Conservation (phyloP, 2,329 filamentous ascomycete genomes). For the Lachnellula suecica region DNA sequence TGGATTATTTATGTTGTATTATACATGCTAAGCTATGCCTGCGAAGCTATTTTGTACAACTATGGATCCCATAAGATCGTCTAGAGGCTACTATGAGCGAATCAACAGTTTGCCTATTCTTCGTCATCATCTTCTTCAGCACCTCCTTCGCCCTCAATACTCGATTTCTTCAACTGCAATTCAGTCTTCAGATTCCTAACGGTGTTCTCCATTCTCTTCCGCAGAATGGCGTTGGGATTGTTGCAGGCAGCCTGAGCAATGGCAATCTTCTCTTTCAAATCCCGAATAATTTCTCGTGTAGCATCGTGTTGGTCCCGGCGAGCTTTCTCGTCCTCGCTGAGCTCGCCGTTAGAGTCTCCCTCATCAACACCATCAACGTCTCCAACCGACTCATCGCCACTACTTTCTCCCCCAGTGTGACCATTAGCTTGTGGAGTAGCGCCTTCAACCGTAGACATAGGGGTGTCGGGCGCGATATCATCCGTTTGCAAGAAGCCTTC, state of each 20-base stretch:
- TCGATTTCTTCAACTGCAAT: slow-evolving; percentile 50
- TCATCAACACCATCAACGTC: slow-evolving; percentile 46
- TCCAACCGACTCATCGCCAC: slow-evolving; percentile 42
- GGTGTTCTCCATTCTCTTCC: slow-evolving; percentile 46
- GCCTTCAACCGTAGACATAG: slow-evolving; percentile 29
- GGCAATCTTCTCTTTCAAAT: slow-evolving; percentile 50
- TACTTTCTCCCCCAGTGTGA: slow-evolving; percentile 31
- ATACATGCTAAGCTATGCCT: background rate
- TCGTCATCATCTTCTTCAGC: slow-evolving; percentile 30
- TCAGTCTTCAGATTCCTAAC: slow-evolving; percentile 51
- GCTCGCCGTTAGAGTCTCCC: slow-evolving; percentile 38
- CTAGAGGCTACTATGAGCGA: too few relatives aligned
- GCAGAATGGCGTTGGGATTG: slow-evolving; percentile 47
- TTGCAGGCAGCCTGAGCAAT: slow-evolving; percentile 40
- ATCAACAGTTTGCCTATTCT: background rate
- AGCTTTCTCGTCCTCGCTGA: slow-evolving; percentile 51
- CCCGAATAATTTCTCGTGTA: slow-evolving; percentile 51
- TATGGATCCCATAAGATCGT: background rate
- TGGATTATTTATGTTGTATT: background rate
- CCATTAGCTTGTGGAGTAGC: slow-evolving; percentile 24
- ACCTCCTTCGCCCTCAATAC: slow-evolving; percentile 34
- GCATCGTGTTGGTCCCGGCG: slow-evolving; percentile 45
- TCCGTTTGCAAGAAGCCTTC: slow-evolving; percentile 31
- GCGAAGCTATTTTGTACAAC: background rate
- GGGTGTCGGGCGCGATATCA: slow-evolving; percentile 34